phyloP scores from a whole-genome alignment of 192 early-diverging fungal genomes.

The Allomyces macrogynus region DNA sequence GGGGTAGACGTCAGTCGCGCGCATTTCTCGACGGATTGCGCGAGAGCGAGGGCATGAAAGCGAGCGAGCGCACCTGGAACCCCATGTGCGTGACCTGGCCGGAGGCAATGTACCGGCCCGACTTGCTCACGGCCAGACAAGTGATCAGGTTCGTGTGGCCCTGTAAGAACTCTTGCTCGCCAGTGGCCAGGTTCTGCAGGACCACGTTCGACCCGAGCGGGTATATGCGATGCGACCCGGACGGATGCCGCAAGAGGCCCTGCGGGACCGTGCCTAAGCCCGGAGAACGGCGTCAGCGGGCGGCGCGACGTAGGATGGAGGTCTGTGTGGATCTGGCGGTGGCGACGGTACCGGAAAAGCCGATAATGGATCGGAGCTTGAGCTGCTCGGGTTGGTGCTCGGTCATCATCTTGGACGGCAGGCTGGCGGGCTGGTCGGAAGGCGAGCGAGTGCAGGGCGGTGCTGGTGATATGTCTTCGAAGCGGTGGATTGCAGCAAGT shows the following conservation, averaged over 20 bases:
- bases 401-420: too few species aligned
- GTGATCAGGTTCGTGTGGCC: constrained; percentile 33
- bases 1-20: background rate
- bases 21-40: background rate
- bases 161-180: constrained; percentile 28
- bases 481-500: too few species aligned
- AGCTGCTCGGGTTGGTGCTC: background rate
- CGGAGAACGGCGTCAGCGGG: too few species aligned
- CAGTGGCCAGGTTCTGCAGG: constrained; percentile 7
- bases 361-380: background rate
- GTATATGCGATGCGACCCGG: constrained; percentile 30
- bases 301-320: too few species aligned
- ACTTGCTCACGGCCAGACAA: constrained; percentile 24
- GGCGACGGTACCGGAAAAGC: background rate
- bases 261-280: constrained; percentile 19
- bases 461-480: too few species aligned
- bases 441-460: too few species aligned
- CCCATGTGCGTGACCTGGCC: constrained; percentile 45
- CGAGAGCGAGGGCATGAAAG: background rate
- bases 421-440: too few species aligned
- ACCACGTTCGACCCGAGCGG: constrained; percentile 34
- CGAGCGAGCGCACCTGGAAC: constrained; percentile 20
- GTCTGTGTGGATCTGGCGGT: too few species aligned
- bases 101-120: constrained; percentile 23
- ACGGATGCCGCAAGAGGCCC: constrained; percentile 26